Evolutionary conservation across 2,329 filamentous ascomycete genomes (phyloP).

Genomic region (Amauroascus niger): DNA sequence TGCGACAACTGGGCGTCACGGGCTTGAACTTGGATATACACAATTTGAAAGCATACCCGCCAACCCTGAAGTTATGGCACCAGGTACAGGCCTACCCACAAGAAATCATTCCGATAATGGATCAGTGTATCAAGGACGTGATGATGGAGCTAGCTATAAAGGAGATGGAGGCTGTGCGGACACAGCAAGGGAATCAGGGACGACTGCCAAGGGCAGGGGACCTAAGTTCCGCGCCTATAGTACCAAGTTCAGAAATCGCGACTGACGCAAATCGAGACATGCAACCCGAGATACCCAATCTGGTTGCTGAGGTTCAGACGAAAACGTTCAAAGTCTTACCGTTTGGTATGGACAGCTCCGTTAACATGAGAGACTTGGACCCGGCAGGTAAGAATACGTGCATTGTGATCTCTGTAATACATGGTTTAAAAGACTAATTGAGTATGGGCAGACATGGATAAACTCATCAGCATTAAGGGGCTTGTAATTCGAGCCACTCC

Average conservation of each 20-base stretch:
- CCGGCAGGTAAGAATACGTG: conserved; percentile 51
- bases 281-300: conserved; percentile 52
- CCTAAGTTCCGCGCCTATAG: conserved; percentile 62
- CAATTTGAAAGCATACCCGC: conserved; percentile 85
- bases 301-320: conserved; percentile 65
- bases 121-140: conserved; percentile 83
- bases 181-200: conserved; percentile 37
- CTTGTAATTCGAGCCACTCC: conserved; percentile 92
- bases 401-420: background rate
- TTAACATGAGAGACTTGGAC: conserved; percentile 89
- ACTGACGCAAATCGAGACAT: conserved; percentile 35
- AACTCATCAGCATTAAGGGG: conserved; percentile 87
- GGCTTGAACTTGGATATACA: conserved; percentile 79
- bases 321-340: conserved; percentile 78
- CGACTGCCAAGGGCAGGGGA: conserved; percentile 41
- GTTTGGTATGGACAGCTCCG: conserved; percentile 74
- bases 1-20: conserved; percentile 76
- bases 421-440: conserved; percentile 20
- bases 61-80: conserved; percentile 88
- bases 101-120: conserved; percentile 94
- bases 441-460: conserved; percentile 66
- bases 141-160: conserved; percentile 83
- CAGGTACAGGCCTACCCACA: conserved; percentile 90
- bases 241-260: conserved; percentile 67
- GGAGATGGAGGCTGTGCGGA: conserved; percentile 62